These are phyloP conservation scores for Microcos paniculata DNA, from an alignment of 345 rosid species.

Conservation along the genomic window DNA sequence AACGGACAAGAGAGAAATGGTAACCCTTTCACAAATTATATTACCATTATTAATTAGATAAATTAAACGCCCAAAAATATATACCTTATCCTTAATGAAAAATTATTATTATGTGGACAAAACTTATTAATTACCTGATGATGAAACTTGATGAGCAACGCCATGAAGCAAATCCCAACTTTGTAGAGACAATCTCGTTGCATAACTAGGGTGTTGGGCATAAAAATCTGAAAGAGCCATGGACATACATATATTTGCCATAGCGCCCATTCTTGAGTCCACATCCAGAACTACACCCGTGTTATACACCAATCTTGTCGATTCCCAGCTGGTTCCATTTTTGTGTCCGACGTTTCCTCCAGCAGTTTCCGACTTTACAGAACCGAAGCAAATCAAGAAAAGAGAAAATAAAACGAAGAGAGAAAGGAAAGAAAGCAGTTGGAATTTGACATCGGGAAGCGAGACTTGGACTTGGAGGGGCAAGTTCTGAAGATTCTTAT, in stretches of 20 bases:
- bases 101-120: not conserved
- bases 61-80: too few species aligned
- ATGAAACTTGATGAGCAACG: too few species aligned
- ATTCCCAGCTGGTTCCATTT: not conserved
- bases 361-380: not conserved
- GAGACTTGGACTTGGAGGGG: not conserved
- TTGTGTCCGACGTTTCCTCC: not conserved
- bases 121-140: not conserved
- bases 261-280: not conserved
- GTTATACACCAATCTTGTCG: not conserved
- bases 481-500: not conserved
- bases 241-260: conserved; percentile 1
- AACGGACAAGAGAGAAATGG: too few species aligned
- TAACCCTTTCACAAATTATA: too few species aligned
- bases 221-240: conserved; percentile 13
- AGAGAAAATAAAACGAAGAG: not conserved
- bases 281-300: not conserved
- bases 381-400: not conserved
- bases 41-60: too few species aligned
- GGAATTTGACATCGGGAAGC: not conserved
- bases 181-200: not conserved
- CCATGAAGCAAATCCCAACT: not conserved
- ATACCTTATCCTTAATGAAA: too few species aligned
- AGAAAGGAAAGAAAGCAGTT: not conserved
- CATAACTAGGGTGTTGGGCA: not conserved